Base-by-base conservation (phyloP, 1,284 basidiomycete species). In the Bothia castanella region DNA sequence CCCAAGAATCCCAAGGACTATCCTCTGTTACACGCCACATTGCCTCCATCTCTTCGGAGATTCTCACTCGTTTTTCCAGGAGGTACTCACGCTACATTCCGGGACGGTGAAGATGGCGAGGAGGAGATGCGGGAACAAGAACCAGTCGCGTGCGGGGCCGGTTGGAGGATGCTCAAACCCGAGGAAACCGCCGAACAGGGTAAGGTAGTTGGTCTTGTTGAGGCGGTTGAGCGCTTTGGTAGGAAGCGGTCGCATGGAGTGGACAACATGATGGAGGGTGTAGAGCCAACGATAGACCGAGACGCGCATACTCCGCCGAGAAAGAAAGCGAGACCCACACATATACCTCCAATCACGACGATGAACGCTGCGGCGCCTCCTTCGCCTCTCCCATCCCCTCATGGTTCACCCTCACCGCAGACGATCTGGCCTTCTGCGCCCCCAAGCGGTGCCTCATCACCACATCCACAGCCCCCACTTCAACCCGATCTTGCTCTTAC, bases 1-100 rank as follows among this genome's bases (percentile, higher is more conserved):
- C 85, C 86, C n/a, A 84, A 84, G 59, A 85, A 90, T 64, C 75
- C 83, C 6, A 89, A 90, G 69, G 73, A 76, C 45, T 91, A 89
- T 61, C 88, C 88, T 9, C 71, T 91, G 30, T 69, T 87, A 23
- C 78, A 87, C 69, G 84, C 85, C 12, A 79, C 74, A 50, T 71
- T 91, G 23, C 88, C 88, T 3, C 64, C 74, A 47, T 86, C 81
- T 20, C 72, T 90, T 42, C 79, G 88, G 48, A 75, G 77, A 52
- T 90, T 91, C 62, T 82, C 85, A 11, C 73, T 92, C 16, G 76
- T 82, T 36, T 90, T 91, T 65, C 89, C 88, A 19, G 84, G 85
- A 53, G 89, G 88, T 47, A 69, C 82, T 54, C 81, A 78, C 58
- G 89, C 87, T 57, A 87, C 84, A 37, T 91, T 90, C 66, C 79